These are phyloP conservation scores for Martiniozyma abietophila DNA, from an alignment of 805 yeast genomes.

Conservation along the genomic window DNA sequence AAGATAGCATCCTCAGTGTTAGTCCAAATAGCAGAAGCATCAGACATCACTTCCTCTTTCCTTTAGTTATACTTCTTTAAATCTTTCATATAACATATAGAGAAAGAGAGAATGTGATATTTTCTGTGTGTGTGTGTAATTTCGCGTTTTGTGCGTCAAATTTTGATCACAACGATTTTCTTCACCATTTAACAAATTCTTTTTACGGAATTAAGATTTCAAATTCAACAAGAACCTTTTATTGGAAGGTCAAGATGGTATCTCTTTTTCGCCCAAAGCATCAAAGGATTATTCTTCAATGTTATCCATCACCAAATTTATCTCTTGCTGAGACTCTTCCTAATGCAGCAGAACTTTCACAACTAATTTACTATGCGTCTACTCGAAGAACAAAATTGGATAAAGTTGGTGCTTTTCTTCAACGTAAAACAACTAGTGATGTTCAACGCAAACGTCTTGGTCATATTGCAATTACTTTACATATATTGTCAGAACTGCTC, in stretches of 20 bases:
- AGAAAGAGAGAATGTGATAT: no score
- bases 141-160: no score
- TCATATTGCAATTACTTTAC: slow-evolving; percentile 74
- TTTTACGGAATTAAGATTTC: neutral
- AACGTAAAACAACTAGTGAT: slow-evolving; percentile 53
- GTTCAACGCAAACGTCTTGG: slow-evolving; percentile 57
- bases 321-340: slow-evolving; percentile 69
- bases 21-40: slow-evolving; percentile 51
- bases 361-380: slow-evolving; percentile 80
- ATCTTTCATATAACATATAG: no score
- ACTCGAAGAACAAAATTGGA: slow-evolving; percentile 83
- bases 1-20: slow-evolving; percentile 77
- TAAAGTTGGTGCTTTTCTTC: slow-evolving; percentile 68
- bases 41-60: neutral
- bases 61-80: neutral
- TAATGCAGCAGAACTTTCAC: slow-evolving; percentile 83
- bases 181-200: neutral
- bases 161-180: no score
- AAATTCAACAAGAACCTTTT: neutral
- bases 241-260: slow-evolving; percentile 3
- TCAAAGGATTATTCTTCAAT: slow-evolving; percentile 80
- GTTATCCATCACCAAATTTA: slow-evolving; percentile 79
- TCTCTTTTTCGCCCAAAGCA: slow-evolving; percentile 54
- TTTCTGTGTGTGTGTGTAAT: no score
- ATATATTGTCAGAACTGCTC: slow-evolving; percentile 59